phyloP scores from a whole-genome alignment of 768 basidiomycete species.

The Boletus rufocinnamomeus region DNA sequence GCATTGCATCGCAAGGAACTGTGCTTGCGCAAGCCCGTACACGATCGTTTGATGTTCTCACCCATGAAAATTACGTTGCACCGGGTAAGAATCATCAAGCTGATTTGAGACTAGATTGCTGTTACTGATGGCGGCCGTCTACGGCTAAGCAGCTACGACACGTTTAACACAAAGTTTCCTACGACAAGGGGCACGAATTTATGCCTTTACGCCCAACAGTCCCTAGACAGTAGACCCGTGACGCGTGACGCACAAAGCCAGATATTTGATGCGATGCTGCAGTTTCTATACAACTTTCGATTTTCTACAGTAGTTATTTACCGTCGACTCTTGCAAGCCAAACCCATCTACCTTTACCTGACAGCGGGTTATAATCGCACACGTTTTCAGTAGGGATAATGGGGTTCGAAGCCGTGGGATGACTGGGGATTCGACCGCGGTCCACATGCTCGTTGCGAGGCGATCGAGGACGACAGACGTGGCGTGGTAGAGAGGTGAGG shows the following conservation, averaged over 20 bases:
- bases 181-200: slow-evolving; percentile 58
- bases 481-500: neutral
- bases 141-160: slow-evolving; percentile 42
- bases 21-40: slow-evolving; percentile 75
- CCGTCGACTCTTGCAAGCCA: slow-evolving; percentile 19
- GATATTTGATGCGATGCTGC: neutral
- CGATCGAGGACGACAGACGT: neutral
- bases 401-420: slow-evolving; percentile 6
- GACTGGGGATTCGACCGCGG: neutral
- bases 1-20: slow-evolving; percentile 58
- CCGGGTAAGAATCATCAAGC: slow-evolving; percentile 57
- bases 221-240: slow-evolving; percentile 34
- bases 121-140: slow-evolving; percentile 18
- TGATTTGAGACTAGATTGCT: slow-evolving; percentile 18
- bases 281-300: slow-evolving; percentile 27
- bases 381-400: slow-evolving; percentile 7
- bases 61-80: slow-evolving; percentile 72
- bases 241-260: neutral
- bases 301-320: slow-evolving; percentile 32
- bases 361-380: slow-evolving; percentile 24
- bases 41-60: slow-evolving; percentile 74
- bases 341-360: slow-evolving; percentile 12
- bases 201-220: slow-evolving; percentile 47
- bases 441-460: neutral
- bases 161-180: slow-evolving; percentile 59